Evolutionary conservation across 495 filamentous ascomycete species (phyloP).

Genomic region (Geopyxis carbonaria): DNA sequence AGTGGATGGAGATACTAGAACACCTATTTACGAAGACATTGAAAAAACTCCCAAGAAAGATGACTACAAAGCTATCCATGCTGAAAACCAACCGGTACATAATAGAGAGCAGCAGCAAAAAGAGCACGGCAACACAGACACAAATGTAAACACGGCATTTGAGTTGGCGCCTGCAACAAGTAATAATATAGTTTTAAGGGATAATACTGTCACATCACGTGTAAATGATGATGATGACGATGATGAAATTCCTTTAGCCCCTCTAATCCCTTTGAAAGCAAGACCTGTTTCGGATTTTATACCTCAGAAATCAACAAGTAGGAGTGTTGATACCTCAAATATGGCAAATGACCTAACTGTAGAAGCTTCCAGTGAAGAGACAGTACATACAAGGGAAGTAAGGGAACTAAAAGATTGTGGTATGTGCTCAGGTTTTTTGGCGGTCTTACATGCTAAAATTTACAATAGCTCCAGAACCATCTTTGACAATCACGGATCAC

Average conservation of each 20-base stretch:
- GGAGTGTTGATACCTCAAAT: not conserved
- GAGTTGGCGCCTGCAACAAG: too few relatives aligned
- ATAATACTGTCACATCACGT: not conserved
- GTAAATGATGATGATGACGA: conserved; percentile 4
- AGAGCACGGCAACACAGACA: too few relatives aligned
- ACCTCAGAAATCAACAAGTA: not conserved
- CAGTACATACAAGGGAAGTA: too few relatives aligned
- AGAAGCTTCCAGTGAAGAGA: too few relatives aligned
- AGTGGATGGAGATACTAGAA: too few relatives aligned
- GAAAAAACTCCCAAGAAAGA: too few relatives aligned
- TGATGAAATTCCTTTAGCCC: conserved; percentile 7
- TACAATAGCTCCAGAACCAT: not conserved
- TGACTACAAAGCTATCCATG: too few relatives aligned
- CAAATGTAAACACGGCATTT: too few relatives aligned
- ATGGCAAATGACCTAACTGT: too few relatives aligned
- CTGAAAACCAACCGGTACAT: too few relatives aligned
- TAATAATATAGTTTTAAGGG: conserved; percentile 1
- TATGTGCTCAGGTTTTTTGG: not conserved
- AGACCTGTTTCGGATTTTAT: not conserved
- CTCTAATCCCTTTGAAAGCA: not conserved
- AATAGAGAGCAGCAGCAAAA: not conserved
- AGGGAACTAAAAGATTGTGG: not conserved
- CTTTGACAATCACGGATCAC: not conserved
- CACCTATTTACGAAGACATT: too few relatives aligned
- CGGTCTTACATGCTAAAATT: not conserved